Base-by-base conservation (phyloP, 257 asterid species). In the Misopates orontium region DNA sequence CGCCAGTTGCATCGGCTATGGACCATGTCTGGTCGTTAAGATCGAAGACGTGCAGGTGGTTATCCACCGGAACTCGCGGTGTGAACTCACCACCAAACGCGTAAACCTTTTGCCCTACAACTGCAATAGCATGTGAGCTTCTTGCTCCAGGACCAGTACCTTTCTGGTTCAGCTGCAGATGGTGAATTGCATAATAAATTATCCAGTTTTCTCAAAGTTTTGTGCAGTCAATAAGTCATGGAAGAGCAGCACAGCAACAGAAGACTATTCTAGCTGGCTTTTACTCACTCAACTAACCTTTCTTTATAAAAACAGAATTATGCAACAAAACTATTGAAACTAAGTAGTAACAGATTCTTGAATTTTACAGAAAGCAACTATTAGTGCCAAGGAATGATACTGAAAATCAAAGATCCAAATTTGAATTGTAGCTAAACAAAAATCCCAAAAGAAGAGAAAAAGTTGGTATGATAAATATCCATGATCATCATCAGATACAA, bases 141-240 rank as follows among this genome's bases (percentile, higher is more conserved):
- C 98, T 80, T 48, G 95, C 87, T 71, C 98, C 98, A 25, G 98
- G 96, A 12, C 95, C 95, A 1, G 31, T 41, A 40, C 95, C 96
- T 22, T 75, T 88, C 71, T 89, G 95, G 42, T 82, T 86, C 69
- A 91, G 65, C 98, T 88, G 91, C 86, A 84, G 51, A 22, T 32
- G 50, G 31, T 14, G 25, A 67, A 58, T 59, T 56, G 48, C 18
- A 49, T 14, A 4, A 10, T 39, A 21, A 47, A 31, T 20, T 25
- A 25, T 45, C 52, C 55, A 55, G 31, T 52, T 41, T 39, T 53
- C n/a, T n/a, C n/a, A n/a, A n/a, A n/a, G n/a, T n/a, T n/a, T n/a
- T n/a, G n/a, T n/a, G n/a, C n/a, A n/a, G n/a, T n/a, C n/a, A n/a
- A 24, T n/a, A 15, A 54, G 59, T 15, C 59, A 54, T 53, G 24